Evolutionary conservation across 2,329 filamentous ascomycete genomes (phyloP), one percentile per base, ranked within the genome.

Genomic region (Penicillium sp.): DNA sequence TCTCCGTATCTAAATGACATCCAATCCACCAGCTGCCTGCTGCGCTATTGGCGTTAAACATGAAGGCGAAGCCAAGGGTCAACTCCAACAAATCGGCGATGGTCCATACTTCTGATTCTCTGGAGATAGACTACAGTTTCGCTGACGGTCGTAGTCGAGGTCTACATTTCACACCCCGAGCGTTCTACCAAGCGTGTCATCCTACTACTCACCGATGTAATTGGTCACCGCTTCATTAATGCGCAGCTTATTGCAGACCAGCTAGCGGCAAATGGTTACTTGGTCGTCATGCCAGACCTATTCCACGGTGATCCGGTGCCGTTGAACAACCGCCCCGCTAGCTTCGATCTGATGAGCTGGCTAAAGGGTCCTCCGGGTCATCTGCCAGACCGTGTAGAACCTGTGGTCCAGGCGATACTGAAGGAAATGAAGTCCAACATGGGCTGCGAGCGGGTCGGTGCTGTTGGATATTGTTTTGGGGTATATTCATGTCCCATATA

Each of bases 171-270:
- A 17, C 53, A 43, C 31, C 60, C 59, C 12, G 17, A 57, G 43
- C 31, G 19, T 21, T 55, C 58, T 5, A 60, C 53, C 27, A 60
- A 61, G 19, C 56, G 48, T 25, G 60, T 59, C 10, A 61, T 63
- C 35, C 62, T 67, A 6, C 27, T 66, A 1, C 51, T 62, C 9
- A 63, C 63, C 1, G 60, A 66, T 51, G 63, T 63, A 12, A 58
- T 67, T 35, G 62, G 63, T 21, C 63, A 67, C 25, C 59, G 58
- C n/a, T 65, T 62, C 48, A 60, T 63, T 35, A 62, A 66, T 15
- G 58, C 62, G 31, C 65, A 66, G 39, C 38, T 66, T 17, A 62
- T 66, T 44, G 63, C 64, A 1, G 63, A 64, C 33, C 60, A 66
- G 31, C 31, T 66, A 6, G 63, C 61, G 19, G 63, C 63, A 19